These are phyloP conservation scores for Fusarium musae DNA, from an alignment of 2,329 filamentous ascomycete genomes.

Conservation along the genomic window DNA sequence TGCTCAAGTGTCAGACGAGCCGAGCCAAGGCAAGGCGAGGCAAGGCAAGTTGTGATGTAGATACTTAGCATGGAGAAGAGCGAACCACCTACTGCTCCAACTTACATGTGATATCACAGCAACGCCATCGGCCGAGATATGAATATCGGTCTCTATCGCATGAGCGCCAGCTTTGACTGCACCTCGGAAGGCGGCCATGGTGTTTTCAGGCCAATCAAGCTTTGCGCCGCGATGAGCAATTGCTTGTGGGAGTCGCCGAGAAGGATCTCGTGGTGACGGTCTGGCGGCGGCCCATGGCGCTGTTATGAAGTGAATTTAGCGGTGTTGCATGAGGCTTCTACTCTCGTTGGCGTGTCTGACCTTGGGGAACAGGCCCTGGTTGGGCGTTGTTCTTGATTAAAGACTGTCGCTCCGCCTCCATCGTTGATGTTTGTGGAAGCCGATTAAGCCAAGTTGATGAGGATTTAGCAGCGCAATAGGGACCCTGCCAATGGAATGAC, in stretches of 20 bases:
- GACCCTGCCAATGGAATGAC: background rate
- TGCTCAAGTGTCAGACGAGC: slow-evolving; percentile 48
- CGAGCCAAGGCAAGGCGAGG: background rate
- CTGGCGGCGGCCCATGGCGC: slow-evolving; percentile 50
- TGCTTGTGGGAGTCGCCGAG: slow-evolving; percentile 67
- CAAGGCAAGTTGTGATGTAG: background rate
- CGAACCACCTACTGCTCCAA: background rate
- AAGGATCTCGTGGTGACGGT: slow-evolving; percentile 41
- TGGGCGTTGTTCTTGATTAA: slow-evolving; percentile 19
- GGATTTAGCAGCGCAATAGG: background rate
- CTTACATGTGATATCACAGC: slow-evolving; percentile 85
- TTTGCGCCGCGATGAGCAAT: slow-evolving; percentile 86
- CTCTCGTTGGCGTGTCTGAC: background rate
- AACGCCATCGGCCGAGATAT: slow-evolving; percentile 82
- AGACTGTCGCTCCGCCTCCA: slow-evolving; percentile 20
- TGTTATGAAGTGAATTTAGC: slow-evolving; percentile 7
- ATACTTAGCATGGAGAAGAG: background rate
- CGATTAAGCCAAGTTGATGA: background rate
- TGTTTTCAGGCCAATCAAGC: slow-evolving; percentile 84
- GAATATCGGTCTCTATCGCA: slow-evolving; percentile 89
- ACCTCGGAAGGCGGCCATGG: slow-evolving; percentile 79
- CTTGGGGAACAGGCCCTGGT: slow-evolving; percentile 15
- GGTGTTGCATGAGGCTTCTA: background rate
- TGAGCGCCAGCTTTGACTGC: slow-evolving; percentile 80
- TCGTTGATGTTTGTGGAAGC: background rate